Evolutionary conservation across 2,329 filamentous ascomycete species (phyloP).

Genomic region (Aspergillus quadricinctus): DNA sequence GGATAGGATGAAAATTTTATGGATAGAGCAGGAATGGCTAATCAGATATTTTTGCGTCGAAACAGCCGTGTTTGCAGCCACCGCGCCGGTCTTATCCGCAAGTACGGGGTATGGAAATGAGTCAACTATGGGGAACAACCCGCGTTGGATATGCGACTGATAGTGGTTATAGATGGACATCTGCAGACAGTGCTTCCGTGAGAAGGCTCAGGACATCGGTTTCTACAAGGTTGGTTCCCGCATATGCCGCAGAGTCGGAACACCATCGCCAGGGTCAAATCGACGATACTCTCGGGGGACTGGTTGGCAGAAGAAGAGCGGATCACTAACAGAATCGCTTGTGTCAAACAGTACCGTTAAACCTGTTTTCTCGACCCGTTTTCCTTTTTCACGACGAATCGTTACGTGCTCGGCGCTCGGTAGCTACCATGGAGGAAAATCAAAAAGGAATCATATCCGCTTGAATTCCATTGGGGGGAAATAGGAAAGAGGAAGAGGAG

Average conservation of each 20-base stretch:
- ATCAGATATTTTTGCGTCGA: conserved; percentile 22
- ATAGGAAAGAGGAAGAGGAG: conserved; percentile 21
- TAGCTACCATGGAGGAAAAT: conserved; percentile 11
- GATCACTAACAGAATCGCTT: conserved; percentile 13
- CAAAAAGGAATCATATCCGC: conserved; percentile 10
- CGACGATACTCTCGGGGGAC: background rate
- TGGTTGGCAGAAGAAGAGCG: conserved; percentile 3
- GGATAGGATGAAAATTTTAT: background rate
- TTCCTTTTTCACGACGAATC: conserved; percentile 30
- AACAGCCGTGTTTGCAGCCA: conserved; percentile 80
- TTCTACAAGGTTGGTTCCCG: conserved; percentile 59
- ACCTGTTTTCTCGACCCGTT: conserved; percentile 21
- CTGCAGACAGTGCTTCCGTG: conserved; percentile 66
- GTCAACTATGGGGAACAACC: background rate
- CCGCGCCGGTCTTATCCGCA: conserved; percentile 98
- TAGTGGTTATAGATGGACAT: conserved; percentile 43
- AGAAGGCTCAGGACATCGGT: conserved; percentile 64
- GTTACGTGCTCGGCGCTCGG: conserved; percentile 28
- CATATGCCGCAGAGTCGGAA: background rate
- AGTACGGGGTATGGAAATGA: conserved; percentile 66
- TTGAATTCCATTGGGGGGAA: conserved; percentile 15
- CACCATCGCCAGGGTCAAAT: background rate
- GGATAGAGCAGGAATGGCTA: conserved; percentile 12
- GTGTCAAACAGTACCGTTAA: conserved; percentile 31
- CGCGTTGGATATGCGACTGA: conserved; percentile 10